These are phyloP conservation scores for Blastobotrys apis DNA, from an alignment of 1,139 yeast genomes.

Conservation along the genomic window DNA sequence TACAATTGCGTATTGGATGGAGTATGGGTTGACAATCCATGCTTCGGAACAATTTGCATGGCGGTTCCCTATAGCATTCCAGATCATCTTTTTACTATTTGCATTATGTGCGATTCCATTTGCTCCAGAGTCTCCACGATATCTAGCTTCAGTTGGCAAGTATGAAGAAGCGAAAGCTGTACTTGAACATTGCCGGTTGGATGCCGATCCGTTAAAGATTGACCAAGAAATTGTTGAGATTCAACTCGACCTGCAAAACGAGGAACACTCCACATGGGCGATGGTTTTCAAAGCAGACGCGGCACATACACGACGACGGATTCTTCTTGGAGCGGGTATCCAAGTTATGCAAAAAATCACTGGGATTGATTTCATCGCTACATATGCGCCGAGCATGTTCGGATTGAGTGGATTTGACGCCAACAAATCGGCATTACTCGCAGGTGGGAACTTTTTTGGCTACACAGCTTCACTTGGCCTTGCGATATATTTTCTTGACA, in stretches of 20 bases:
- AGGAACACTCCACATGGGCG: not conserved
- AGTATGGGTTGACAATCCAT: not conserved
- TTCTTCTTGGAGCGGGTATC: conserved; percentile 6
- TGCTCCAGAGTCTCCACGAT: conserved; percentile 56
- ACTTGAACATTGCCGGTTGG: not conserved
- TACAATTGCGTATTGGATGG: conserved; percentile 4
- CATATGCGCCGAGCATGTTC: conserved; percentile 5
- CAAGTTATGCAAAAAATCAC: conserved; percentile 7
- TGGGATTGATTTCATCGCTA: conserved; percentile 5
- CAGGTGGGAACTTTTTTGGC: conserved; percentile 5
- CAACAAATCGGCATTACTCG: not conserved
- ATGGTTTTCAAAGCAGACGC: not conserved
- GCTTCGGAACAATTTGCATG: conserved; percentile 3
- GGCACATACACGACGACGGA: not conserved
- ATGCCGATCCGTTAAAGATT: conserved; percentile 4
- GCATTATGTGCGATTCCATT: conserved; percentile 39
- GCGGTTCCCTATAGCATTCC: conserved; percentile 9
- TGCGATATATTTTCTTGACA: not conserved
- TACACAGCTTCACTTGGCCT: conserved; percentile 4
- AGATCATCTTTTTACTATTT: conserved; percentile 21
- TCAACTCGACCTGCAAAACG: conserved; percentile 18
- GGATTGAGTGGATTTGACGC: conserved; percentile 3
- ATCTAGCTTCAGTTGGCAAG: conserved; percentile 42
- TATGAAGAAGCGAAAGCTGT: conserved; percentile 36
- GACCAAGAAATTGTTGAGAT: conserved; percentile 21